phyloP scores from a whole-genome alignment of 2,329 filamentous ascomycete genomes.

The Bisporella sp. region DNA sequence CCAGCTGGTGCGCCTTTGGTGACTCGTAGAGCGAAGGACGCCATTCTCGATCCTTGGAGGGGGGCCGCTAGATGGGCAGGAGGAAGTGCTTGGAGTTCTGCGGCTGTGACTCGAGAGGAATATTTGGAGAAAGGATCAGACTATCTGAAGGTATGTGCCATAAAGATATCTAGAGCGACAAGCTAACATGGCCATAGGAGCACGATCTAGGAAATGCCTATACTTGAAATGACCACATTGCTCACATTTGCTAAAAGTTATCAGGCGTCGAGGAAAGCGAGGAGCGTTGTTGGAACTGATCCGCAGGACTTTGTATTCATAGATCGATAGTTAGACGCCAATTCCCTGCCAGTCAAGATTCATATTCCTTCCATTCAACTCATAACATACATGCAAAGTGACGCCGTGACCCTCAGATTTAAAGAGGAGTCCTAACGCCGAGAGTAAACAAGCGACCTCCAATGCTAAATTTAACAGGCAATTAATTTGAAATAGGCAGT shows the following conservation, averaged over 20 bases:
- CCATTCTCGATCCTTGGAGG: conserved; percentile 84
- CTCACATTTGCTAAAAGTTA: too few relatives aligned
- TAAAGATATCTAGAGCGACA: background rate
- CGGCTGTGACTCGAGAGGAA: conserved; percentile 71
- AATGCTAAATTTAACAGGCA: background rate
- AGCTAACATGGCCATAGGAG: conserved; percentile 38
- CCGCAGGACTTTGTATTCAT: too few relatives aligned
- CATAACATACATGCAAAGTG: too few relatives aligned
- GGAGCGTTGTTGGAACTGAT: too few relatives aligned
- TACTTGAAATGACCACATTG: conserved; percentile 12
- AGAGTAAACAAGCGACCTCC: too few relatives aligned
- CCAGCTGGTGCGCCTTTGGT: conserved; percentile 60
- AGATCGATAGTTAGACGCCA: too few relatives aligned
- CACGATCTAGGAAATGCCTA: conserved; percentile 60
- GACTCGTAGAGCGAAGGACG: conserved; percentile 68
- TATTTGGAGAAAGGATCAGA: conserved; percentile 89
- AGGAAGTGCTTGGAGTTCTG: conserved; percentile 49
- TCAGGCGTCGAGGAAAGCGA: too few relatives aligned
- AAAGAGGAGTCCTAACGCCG: too few relatives aligned
- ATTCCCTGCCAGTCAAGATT: too few relatives aligned
- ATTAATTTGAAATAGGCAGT: conserved; percentile 3
- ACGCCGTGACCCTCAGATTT: too few relatives aligned
- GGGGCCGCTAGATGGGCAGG: conserved; percentile 82
- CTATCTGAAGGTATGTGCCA: conserved; percentile 67
- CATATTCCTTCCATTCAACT: too few relatives aligned